These are phyloP conservation scores for Penicillium odoratum DNA, from an alignment of 495 filamentous ascomycete genomes.

Conservation along the genomic window DNA sequence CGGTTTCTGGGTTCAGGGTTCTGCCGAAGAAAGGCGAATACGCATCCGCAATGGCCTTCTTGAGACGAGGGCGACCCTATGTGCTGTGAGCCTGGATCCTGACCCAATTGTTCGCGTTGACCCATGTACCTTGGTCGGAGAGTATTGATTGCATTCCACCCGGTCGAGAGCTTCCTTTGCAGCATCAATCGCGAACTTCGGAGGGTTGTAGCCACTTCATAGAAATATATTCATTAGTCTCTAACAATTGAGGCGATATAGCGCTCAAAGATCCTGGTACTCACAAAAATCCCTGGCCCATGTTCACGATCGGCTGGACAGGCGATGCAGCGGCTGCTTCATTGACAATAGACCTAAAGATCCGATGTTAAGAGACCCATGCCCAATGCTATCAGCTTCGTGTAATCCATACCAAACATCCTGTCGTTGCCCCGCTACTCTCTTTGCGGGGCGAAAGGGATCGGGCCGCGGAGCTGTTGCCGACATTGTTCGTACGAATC, in stretches of 20 bases:
- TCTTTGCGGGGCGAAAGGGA: constrained; percentile 67
- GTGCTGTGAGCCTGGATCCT: constrained; percentile 9
- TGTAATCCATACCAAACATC: constrained; percentile 77
- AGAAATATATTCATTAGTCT: constrained; percentile 2
- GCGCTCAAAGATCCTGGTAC: constrained; percentile 14
- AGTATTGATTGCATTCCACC: constrained; percentile 99
- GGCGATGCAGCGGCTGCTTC: constrained; percentile 84
- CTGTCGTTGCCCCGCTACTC: constrained; percentile 79
- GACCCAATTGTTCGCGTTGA: not conserved
- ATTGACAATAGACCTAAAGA: constrained; percentile 84
- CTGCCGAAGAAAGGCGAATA: constrained; percentile 85
- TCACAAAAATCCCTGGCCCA: constrained; percentile 94
- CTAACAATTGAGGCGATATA: not conserved
- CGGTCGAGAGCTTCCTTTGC: constrained; percentile 84
- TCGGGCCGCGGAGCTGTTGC: constrained; percentile 44
- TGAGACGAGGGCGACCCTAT: constrained; percentile 80
- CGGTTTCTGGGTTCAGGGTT: constrained; percentile 79
- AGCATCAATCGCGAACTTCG: constrained; percentile 84
- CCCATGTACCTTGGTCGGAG: constrained; percentile 71
- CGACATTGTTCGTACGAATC: constrained; percentile 42
- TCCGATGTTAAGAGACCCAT: not conserved
- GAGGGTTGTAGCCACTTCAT: constrained; percentile 88
- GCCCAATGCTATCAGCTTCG: not conserved
- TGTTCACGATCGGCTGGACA: constrained; percentile 88
- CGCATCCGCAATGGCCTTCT: constrained; percentile 85